Conservation (phyloP, 1,139 yeast species). For the Yamadazyma songkhlaensis region DNA sequence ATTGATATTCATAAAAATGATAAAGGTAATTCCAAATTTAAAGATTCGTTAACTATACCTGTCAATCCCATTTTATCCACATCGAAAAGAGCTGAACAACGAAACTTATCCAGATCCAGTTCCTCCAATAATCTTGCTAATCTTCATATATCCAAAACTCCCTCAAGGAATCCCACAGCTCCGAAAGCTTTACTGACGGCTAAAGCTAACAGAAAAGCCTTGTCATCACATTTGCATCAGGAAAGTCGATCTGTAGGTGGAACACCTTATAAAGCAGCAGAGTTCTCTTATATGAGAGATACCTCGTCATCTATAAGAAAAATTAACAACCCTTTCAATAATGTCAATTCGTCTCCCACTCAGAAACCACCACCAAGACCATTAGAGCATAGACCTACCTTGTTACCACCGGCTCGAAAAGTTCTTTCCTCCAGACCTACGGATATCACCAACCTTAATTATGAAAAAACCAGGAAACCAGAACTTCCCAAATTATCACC, state of each 20-base stretch:
- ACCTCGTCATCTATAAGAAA: conserved; percentile 15
- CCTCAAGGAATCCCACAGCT: conserved; percentile 7
- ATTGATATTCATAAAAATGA: conserved; percentile 8
- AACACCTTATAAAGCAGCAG: conserved; percentile 8
- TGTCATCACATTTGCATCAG: conserved; percentile 6
- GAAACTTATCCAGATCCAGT: conserved; percentile 10
- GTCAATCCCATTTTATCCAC: conserved; percentile 14
- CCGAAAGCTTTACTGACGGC: conserved; percentile 10
- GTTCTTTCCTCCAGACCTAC: conserved; percentile 7
- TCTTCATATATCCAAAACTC: conserved; percentile 10
- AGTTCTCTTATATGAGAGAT: conserved; percentile 15
- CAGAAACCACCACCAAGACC: neutral
- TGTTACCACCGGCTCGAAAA: conserved; percentile 3
- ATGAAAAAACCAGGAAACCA: conserved; percentile 5
- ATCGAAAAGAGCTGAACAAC: conserved; percentile 14
- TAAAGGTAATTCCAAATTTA: neutral
- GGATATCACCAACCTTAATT: conserved; percentile 13
- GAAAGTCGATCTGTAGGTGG: conserved; percentile 8
- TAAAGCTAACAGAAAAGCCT: conserved; percentile 4
- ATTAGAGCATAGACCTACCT: neutral
- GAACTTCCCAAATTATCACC: conserved; percentile 7
- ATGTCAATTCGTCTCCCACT: neutral
- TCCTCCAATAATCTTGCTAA: conserved; percentile 8
- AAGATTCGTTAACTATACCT: conserved; percentile 9
- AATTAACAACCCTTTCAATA: conserved; percentile 12